Evolutionary conservation across 352 stramenopile genomes (phyloP).

Genomic region (Phytophthora pluvialis): DNA sequence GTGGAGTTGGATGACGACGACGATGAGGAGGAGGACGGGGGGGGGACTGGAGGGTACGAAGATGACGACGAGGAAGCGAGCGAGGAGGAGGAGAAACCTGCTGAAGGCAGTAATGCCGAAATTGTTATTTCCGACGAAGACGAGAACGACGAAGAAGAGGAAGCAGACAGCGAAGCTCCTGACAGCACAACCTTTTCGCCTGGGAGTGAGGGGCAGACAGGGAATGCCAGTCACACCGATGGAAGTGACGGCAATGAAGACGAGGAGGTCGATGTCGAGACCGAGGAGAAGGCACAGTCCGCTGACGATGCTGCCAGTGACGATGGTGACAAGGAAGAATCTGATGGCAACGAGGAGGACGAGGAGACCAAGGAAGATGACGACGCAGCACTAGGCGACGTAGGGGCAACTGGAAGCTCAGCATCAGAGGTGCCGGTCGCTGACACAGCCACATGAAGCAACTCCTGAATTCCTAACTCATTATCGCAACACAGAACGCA

Average conservation of each 20-base stretch:
- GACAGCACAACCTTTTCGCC: conserved; percentile 2
- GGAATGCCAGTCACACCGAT: background rate
- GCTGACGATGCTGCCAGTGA: conserved; percentile 31
- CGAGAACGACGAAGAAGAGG: conserved; percentile 34
- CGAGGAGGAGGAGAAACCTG: conserved; percentile 32
- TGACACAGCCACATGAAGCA: conserved; percentile 23
- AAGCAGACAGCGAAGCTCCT: conserved; percentile 12
- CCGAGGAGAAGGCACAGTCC: conserved; percentile 22
- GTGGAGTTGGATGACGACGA: conserved; percentile 71
- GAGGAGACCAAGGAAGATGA: conserved; percentile 35
- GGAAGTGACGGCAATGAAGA: conserved; percentile 24
- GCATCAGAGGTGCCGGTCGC: conserved; percentile 4
- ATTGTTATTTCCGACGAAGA: conserved; percentile 65
- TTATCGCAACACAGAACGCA: conserved; percentile 31
- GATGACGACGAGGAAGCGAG: conserved; percentile 44
- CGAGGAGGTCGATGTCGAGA: conserved; percentile 25
- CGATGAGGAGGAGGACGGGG: conserved; percentile 42
- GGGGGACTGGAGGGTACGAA: conserved; percentile 30
- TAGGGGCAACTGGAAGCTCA: conserved; percentile 19
- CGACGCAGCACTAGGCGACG: conserved; percentile 37
- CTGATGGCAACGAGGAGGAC: conserved; percentile 25
- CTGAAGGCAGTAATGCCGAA: conserved; percentile 43
- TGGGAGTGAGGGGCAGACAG: conserved; percentile 11
- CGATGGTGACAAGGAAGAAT: conserved; percentile 27
- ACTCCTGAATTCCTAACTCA: conserved; percentile 26